Base-by-base conservation (phyloP, 2,329 filamentous ascomycete species). In the Grosmannia serpens region DNA sequence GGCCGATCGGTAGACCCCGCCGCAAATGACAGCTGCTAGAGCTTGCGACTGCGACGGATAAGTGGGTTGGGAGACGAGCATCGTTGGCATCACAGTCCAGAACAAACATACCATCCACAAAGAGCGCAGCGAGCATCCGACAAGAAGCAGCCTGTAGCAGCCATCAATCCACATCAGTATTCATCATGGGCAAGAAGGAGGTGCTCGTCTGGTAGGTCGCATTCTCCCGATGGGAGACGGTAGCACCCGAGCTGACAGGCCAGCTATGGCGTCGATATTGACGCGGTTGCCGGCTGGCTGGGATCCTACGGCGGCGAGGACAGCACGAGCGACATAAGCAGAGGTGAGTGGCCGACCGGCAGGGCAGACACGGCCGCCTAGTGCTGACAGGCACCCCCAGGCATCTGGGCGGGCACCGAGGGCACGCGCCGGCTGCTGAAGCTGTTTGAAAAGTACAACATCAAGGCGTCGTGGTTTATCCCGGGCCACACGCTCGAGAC, bases 241-340 rank as follows among this genome's bases (percentile, higher is more conserved):
- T 4, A 38, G 35, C 15, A 17, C 17, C 10, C 38, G 1, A 8
- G 22, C 61, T 67, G 27, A 63, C 64, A 2, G n/a, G 24, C 38
- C 35, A 76, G 80, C 63, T 88, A 88, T 64, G 84, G 85, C 3
- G 83, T 89, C 27, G 87, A 90, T 61, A 84, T 90, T 29, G 86
- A 90, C 63, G 86, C 86, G n/a, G 84, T 89, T 1, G 82, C 86
- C 1, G 86, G 87, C 10, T 90, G 87, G 87, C 74, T 90, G 0
- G 87, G 87, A 0, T 87, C 82, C 0, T 90, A 91, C 65, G 85
- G 85, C 20, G 86, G 87, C 44, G 80, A 89, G 68, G 86, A 90
- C 67, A 85, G 80, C 9, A 83, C 81, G 1, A 87, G 79, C 65
- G 87, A 90, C 64, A 89, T 90, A 62, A 86, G 81, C 66, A 77